These are phyloP conservation scores for Pelargonium myrrhifolium DNA, from an alignment of 441 rosid genomes.

Conservation along the genomic window DNA sequence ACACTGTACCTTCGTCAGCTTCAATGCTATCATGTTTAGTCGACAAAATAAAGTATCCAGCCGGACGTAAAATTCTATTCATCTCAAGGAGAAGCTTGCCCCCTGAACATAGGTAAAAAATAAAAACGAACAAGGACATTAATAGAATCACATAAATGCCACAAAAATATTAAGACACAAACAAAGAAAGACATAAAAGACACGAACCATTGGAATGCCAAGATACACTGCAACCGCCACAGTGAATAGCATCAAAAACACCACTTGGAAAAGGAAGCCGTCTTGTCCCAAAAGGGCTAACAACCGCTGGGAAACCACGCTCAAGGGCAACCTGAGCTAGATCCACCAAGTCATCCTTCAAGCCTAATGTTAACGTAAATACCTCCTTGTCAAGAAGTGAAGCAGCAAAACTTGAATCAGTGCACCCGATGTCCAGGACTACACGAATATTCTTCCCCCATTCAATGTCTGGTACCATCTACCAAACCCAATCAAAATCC, in stretches of 20 bases:
- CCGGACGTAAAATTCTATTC: conserved; percentile 81
- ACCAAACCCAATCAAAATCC: conserved; percentile 5
- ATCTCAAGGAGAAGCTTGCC: conserved; percentile 93
- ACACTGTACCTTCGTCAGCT: conserved; percentile 63
- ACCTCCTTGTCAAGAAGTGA: conserved; percentile 77
- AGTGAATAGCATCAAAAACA: conserved; percentile 84
- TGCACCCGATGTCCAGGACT: conserved; percentile 91
- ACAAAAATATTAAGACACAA: neutral
- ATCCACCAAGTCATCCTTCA: conserved; percentile 92
- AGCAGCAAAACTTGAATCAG: conserved; percentile 96
- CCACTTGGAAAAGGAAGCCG: conserved; percentile 89
- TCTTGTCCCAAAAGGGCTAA: conserved; percentile 89
- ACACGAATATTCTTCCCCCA: conserved; percentile 89
- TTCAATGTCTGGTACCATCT: conserved; percentile 43
- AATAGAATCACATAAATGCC: neutral
- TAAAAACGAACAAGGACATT: neutral
- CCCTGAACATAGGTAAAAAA: conserved; percentile 37
- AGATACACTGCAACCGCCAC: conserved; percentile 97
- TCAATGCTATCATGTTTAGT: conserved; percentile 61
- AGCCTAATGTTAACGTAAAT: conserved; percentile 84
- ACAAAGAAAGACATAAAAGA: neutral
- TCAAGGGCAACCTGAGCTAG: conserved; percentile 91
- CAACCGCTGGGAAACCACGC: conserved; percentile 70
- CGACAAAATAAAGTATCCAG: conserved; percentile 95
- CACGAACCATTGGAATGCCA: conserved; percentile 86